Conservation (phyloP, 2,329 filamentous ascomycete genomes). For the Apiospora rasikravindrae region DNA sequence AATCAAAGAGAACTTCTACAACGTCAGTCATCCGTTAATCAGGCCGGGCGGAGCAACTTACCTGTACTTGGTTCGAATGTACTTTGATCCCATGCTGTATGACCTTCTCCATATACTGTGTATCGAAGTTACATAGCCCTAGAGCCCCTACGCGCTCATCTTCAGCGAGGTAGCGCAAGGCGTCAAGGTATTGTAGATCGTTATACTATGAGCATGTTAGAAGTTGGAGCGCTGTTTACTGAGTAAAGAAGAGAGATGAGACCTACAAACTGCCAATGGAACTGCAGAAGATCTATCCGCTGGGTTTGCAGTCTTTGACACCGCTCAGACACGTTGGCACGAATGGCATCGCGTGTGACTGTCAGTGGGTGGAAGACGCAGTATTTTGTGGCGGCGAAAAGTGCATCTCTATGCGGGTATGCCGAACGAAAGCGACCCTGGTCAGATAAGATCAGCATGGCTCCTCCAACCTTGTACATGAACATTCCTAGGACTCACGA, state of each 20-base stretch:
- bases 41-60: constrained; percentile 23
- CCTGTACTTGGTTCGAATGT: constrained; percentile 43
- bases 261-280: constrained; percentile 44
- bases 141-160: constrained; percentile 36
- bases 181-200: constrained; percentile 40
- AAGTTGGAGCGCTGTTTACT: not conserved
- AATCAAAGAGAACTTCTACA: constrained; percentile 39
- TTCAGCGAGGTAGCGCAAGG: constrained; percentile 36
- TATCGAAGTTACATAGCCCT: constrained; percentile 44
- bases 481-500: not conserved
- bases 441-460: constrained; percentile 28
- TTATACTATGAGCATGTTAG: constrained; percentile 34
- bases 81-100: constrained; percentile 32
- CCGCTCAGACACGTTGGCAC: constrained; percentile 38
- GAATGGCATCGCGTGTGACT: constrained; percentile 36
- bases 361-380: constrained; percentile 39
- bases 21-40: not conserved
- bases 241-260: not conserved
- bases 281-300: constrained; percentile 41
- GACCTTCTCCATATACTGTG: constrained; percentile 36
- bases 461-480: not conserved
- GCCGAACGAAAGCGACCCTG: constrained; percentile 37
- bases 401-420: constrained; percentile 26
- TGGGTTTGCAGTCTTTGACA: constrained; percentile 37
- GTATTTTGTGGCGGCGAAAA: constrained; percentile 44